These are phyloP conservation scores for Fusarium sp. DNA, from an alignment of 2,329 filamentous ascomycete species.

Conservation along the genomic window DNA sequence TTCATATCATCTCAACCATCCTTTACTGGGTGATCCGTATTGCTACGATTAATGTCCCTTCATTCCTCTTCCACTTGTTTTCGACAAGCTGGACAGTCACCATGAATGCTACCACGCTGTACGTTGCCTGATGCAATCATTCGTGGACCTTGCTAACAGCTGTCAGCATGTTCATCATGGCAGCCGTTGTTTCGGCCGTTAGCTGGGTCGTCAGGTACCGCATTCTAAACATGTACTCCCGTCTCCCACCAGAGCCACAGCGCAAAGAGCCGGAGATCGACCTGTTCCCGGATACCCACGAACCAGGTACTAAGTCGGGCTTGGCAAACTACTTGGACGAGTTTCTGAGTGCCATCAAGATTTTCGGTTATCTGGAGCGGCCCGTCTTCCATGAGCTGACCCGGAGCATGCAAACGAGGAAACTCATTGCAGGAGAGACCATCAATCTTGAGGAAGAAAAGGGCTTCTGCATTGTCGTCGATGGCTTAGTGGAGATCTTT, in stretches of 20 bases:
- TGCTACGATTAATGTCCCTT: constrained; percentile 86
- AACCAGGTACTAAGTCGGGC: constrained; percentile 88
- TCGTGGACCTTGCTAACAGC: constrained; percentile 21
- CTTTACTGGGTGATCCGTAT: constrained; percentile 86
- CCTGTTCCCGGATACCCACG: constrained; percentile 91
- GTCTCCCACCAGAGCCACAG: constrained; percentile 91
- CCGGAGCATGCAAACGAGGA: constrained; percentile 96
- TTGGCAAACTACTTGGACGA: constrained; percentile 97
- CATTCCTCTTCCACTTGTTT: constrained; percentile 87
- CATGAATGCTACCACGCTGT: constrained; percentile 98
- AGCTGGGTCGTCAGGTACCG: constrained; percentile 96
- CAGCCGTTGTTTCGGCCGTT: constrained; percentile 80
- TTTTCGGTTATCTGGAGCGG: constrained; percentile 95
- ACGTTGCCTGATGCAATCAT: constrained; percentile 49
- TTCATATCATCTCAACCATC: constrained; percentile 65
- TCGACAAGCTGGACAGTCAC: constrained; percentile 96
- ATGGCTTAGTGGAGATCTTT: constrained; percentile 96
- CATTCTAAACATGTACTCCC: constrained; percentile 96
- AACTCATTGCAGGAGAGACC: constrained; percentile 95
- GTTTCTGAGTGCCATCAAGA: constrained; percentile 97
- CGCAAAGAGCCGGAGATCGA: constrained; percentile 96
- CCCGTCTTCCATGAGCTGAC: constrained; percentile 98
- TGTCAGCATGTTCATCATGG: constrained; percentile 75
- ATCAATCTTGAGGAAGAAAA: constrained; percentile 96
- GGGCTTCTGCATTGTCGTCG: constrained; percentile 96